phyloP scores from a whole-genome alignment of 768 basidiomycete genomes.

The Pleurotus giganteus region DNA sequence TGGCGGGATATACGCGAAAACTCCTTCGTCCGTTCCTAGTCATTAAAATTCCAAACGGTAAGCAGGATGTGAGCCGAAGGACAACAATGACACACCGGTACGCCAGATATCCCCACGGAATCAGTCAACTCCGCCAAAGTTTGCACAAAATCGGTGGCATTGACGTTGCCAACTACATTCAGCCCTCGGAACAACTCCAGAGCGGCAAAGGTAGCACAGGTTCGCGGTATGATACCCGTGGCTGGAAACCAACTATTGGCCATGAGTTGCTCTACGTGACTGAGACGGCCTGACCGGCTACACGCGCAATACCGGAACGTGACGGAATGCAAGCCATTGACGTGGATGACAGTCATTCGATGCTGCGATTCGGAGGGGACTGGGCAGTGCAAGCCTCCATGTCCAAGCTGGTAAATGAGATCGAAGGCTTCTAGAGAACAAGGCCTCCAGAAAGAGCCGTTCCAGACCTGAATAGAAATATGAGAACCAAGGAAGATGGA shows the following conservation, averaged over 20 bases:
- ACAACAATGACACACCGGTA: no score
- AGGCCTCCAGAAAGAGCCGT: background rate
- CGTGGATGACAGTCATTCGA: constrained; percentile 28
- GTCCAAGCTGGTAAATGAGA: background rate
- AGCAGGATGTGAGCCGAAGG: no score
- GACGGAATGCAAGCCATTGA: constrained; percentile 26
- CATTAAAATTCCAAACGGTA: no score
- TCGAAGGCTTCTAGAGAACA: background rate
- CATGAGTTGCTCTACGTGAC: constrained; percentile 24
- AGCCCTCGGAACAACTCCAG: constrained; percentile 23
- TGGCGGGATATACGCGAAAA: no score
- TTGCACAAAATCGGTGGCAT: constrained; percentile 24
- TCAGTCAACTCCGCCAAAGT: constrained; percentile 20
- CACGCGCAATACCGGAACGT: constrained; percentile 29
- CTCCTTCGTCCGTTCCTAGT: no score
- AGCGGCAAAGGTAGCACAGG: constrained; percentile 21
- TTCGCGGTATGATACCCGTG: constrained; percentile 22
- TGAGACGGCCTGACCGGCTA: background rate
- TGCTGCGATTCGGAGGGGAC: background rate
- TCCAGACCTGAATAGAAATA: background rate
- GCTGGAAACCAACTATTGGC: constrained; percentile 27
- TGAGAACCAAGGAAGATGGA: background rate
- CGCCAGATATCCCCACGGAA: no score
- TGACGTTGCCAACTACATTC: constrained; percentile 25
- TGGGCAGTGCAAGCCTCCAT: background rate